These are phyloP conservation scores for Eucalyptus globulus DNA, from an alignment of 345 rosid genomes.

Conservation along the genomic window DNA sequence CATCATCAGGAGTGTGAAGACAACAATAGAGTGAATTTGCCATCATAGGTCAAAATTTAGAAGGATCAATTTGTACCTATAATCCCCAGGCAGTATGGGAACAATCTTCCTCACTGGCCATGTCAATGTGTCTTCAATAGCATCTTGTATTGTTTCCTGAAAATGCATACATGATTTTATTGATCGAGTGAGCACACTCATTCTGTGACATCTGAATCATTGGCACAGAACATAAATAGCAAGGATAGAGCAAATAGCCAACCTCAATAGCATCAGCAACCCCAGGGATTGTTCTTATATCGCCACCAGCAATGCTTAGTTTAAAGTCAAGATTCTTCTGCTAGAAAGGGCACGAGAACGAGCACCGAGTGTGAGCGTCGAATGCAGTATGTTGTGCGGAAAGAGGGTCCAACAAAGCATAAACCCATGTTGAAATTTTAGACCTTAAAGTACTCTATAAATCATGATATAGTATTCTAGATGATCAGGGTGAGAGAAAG, in stretches of 20 bases:
- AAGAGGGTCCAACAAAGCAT: not conserved
- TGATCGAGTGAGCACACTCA: not conserved
- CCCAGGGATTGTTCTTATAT: slow-evolving; percentile 73
- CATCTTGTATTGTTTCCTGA: slow-evolving; percentile 77
- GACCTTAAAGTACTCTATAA: not conserved
- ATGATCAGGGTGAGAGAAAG: not conserved
- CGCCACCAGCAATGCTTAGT: slow-evolving; percentile 73
- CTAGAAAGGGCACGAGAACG: not conserved
- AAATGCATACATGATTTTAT: not conserved
- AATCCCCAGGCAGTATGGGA: slow-evolving; percentile 83
- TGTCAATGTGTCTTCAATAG: slow-evolving; percentile 79
- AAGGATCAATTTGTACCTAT: slow-evolving; percentile 30
- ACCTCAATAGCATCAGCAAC: slow-evolving; percentile 86
- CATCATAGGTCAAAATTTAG: not conserved
- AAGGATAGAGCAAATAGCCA: not conserved
- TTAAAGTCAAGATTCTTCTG: slow-evolving; percentile 81
- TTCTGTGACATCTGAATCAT: not conserved
- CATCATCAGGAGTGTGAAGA: not conserved
- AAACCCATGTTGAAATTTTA: not conserved
- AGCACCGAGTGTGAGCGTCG: not conserved
- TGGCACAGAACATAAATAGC: not conserved
- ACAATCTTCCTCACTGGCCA: slow-evolving; percentile 90
- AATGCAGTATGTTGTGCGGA: not conserved
- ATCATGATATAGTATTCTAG: not conserved
- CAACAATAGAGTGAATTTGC: not conserved